Base-by-base conservation (phyloP, 106 monocot genomes). In the Dendrobium nobile region DNA sequence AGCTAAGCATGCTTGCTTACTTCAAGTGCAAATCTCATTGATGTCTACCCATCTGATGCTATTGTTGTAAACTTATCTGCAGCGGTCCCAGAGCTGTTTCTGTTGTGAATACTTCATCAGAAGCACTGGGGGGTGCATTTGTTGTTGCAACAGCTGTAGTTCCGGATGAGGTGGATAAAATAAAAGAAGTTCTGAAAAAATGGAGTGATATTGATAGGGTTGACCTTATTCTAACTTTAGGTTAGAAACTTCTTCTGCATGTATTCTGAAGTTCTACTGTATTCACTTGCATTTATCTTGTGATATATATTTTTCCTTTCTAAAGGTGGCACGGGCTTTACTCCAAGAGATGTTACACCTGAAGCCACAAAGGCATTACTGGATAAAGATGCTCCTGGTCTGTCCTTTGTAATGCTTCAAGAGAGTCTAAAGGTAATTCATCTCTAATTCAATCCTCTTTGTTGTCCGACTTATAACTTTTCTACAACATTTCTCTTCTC, bases 261-360 rank as follows among this genome's bases (percentile, higher is more conserved):
- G 10, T 26, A 3, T 18, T 47, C 5, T 56, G 40, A 75, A 42
- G 64, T 77, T 64, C 54, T 64, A 9, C 9, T 79, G 13, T 43
- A 61, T 55, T 40, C 41, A 4, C 9, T 19, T 70, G 77, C 11
- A 6, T 40, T 48, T 17, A 5, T 33, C 33, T 68, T 54, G 5
- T 70, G 70, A 64, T 51, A 26, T 78, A 40, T 78, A 37, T 28
- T 18, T 68, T 74, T 75, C 58, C 11, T 22, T 48, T 77, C 37
- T 81, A n/a, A 82, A 99, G 98, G 98, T 70, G 98, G 98, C 41
- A 95, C 98, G 79, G 98, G 98, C 0, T 99, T 95, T 80, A 93
- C 98, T 2, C 95, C 98, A 64, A 91, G 98, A 87, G 98, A 99
- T 82, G 92, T 95, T 26, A 99, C 98, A 31, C 98, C 98, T 79